Evolutionary conservation across 768 basidiomycete species (phyloP).

Genomic region (Lactarius evosmus): DNA sequence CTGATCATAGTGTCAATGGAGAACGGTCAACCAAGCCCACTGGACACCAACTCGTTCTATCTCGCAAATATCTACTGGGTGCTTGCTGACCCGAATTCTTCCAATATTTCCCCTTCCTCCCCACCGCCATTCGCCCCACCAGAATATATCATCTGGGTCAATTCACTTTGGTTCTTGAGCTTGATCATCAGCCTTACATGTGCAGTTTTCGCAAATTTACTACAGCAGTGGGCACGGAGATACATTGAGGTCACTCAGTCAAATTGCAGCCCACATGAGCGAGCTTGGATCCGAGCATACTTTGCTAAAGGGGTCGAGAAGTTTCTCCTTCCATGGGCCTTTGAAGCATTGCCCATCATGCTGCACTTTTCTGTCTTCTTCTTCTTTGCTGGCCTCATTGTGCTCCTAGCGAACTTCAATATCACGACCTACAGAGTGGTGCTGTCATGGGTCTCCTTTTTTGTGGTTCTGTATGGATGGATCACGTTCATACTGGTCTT

Average conservation of each 20-base stretch:
- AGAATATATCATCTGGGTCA: not conserved
- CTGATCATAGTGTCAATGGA: not conserved
- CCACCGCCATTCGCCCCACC: not conserved
- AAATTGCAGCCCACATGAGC: not conserved
- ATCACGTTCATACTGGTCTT: too few relatives aligned
- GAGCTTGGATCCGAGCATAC: slow-evolving; percentile 9
- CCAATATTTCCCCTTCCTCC: not conserved
- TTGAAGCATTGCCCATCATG: slow-evolving; percentile 9
- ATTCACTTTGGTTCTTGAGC: slow-evolving; percentile 3
- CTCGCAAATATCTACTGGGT: not conserved
- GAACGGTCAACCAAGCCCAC: not conserved
- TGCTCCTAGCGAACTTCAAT: slow-evolving; percentile 5
- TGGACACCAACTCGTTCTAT: not conserved
- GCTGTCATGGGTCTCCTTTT: not conserved
- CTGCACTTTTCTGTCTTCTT: slow-evolving; percentile 14
- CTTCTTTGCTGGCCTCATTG: slow-evolving; percentile 10
- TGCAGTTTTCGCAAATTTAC: not conserved
- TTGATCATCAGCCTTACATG: not conserved
- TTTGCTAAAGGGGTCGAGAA: not conserved
- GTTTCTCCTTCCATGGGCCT: not conserved
- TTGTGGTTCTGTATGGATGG: not conserved
- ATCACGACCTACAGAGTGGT: not conserved
- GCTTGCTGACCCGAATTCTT: not conserved
- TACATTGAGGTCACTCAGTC: not conserved
- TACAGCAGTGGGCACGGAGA: not conserved